These are phyloP conservation scores for Beauveria sp. DNA, from an alignment of 2,329 filamentous ascomycete genomes.

Conservation along the genomic window DNA sequence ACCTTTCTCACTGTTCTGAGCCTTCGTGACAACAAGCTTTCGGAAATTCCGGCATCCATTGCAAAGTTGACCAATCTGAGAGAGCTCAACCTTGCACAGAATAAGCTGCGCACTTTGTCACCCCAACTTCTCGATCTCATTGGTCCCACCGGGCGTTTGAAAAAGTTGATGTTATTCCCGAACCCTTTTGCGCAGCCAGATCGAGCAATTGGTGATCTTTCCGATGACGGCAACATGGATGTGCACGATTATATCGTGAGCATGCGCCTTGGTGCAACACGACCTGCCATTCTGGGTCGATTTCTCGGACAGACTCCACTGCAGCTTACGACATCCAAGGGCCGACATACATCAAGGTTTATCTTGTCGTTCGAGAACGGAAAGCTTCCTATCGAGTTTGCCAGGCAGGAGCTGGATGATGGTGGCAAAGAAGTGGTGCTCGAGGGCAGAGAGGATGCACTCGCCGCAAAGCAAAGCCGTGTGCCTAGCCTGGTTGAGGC, in stretches of 20 bases:
- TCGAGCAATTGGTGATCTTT: slow-evolving; percentile 12
- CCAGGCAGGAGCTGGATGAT: neutral
- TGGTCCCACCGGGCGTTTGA: slow-evolving; percentile 35
- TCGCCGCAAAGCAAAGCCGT: slow-evolving; percentile 18
- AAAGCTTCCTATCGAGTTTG: slow-evolving; percentile 15
- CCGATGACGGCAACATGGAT: slow-evolving; percentile 10
- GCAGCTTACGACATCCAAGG: slow-evolving; percentile 9
- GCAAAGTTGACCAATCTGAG: slow-evolving; percentile 48
- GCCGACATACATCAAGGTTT: slow-evolving; percentile 4
- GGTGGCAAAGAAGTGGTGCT: slow-evolving; percentile 7
- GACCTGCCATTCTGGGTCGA: slow-evolving; percentile 6
- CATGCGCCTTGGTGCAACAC: neutral
- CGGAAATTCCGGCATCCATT: slow-evolving; percentile 53
- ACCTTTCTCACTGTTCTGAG: slow-evolving; percentile 56
- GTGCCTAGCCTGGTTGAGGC: slow-evolving; percentile 46
- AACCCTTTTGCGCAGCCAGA: slow-evolving; percentile 52
- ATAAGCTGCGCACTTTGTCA: slow-evolving; percentile 52
- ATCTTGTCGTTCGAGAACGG: neutral
- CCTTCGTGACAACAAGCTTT: slow-evolving; percentile 55
- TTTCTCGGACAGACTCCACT: slow-evolving; percentile 6
- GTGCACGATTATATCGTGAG: slow-evolving; percentile 8
- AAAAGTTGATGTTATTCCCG: slow-evolving; percentile 48
- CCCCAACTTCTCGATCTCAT: slow-evolving; percentile 55
- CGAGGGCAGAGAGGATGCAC: slow-evolving; percentile 1
- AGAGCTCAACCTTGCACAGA: slow-evolving; percentile 60